Evolutionary conservation across 805 yeast genomes (phyloP).

Genomic region (Torulaspora gathmanii): DNA sequence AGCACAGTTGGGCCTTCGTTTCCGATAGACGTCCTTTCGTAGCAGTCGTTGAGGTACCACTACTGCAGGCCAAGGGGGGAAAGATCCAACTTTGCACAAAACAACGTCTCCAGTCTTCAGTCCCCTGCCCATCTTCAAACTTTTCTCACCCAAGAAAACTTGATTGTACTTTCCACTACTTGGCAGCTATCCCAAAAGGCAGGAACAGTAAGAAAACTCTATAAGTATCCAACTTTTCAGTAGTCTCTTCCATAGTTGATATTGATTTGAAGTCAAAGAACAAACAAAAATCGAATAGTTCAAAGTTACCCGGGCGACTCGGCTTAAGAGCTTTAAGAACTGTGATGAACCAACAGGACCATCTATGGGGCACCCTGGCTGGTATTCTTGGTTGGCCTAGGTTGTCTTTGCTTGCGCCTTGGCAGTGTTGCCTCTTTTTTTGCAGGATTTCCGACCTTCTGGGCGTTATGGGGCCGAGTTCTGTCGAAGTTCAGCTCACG

Average conservation of each 20-base stretch:
- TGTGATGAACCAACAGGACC: neutral
- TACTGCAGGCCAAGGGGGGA: slow-evolving; percentile 37
- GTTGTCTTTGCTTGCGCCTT: neutral
- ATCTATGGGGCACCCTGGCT: too few species aligned
- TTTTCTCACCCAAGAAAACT: neutral
- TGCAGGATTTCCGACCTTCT: neutral
- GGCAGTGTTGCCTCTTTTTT: too few species aligned
- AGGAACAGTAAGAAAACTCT: neutral
- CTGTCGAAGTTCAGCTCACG: neutral
- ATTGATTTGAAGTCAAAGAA: neutral
- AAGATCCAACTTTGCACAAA: slow-evolving; percentile 35
- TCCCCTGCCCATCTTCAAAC: slow-evolving; percentile 13
- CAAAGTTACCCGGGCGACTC: neutral
- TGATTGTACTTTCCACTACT: neutral
- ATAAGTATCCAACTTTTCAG: neutral
- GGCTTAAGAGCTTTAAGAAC: neutral
- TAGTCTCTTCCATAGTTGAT: neutral
- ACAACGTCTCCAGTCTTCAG: slow-evolving; percentile 34
- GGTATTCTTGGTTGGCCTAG: neutral
- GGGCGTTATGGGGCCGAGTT: neutral
- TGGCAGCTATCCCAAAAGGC: too few species aligned
- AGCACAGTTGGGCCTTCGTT: slow-evolving; percentile 24
- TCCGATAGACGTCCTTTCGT: slow-evolving; percentile 30
- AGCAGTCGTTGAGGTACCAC: slow-evolving; percentile 33
- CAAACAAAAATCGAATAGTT: neutral